phyloP scores from a whole-genome alignment of 148 eudicot species.

The Pharnaceum exiguum region DNA sequence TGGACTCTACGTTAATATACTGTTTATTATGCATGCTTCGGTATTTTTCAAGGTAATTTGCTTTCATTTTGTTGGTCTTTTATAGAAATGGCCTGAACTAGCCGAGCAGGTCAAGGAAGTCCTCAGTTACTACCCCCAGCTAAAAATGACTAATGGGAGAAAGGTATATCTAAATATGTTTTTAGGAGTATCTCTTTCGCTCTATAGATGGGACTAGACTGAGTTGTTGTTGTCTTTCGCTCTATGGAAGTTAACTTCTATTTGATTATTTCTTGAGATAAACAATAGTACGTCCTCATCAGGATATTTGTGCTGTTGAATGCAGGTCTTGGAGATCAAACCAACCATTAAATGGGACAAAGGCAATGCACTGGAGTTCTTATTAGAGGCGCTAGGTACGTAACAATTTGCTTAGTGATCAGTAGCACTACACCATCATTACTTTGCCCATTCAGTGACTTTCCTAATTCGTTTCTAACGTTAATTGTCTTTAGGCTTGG shows the following conservation, averaged over 20 bases:
- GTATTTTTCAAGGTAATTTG: too few species aligned
- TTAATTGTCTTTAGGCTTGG: slow-evolving; percentile 39
- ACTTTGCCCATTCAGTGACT: neutral
- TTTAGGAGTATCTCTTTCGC: too few species aligned
- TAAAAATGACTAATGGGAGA: slow-evolving; percentile 87
- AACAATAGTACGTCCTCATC: too few species aligned
- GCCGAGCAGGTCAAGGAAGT: slow-evolving; percentile 49
- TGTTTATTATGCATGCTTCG: too few species aligned
- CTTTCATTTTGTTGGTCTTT: slow-evolving; percentile 8
- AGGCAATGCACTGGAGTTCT: slow-evolving; percentile 93
- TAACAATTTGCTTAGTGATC: neutral
- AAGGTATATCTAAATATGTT: too few species aligned
- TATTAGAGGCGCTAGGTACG: slow-evolving; percentile 91
- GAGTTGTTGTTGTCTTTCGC: too few species aligned
- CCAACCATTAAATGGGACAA: slow-evolving; percentile 96
- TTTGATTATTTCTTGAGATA: too few species aligned
- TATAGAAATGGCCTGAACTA: slow-evolving; percentile 64
- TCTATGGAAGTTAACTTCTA: too few species aligned
- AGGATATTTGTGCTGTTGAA: too few species aligned
- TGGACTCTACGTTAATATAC: neutral
- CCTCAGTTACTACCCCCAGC: slow-evolving; percentile 60
- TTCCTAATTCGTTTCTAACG: neutral
- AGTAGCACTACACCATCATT: too few species aligned
- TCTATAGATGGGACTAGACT: too few species aligned
- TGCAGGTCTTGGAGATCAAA: slow-evolving; percentile 91